Evolutionary conservation across 768 basidiomycete species (phyloP), one percentile per base, ranked within the genome.

Genomic region (Lactifluus subvellereus): DNA sequence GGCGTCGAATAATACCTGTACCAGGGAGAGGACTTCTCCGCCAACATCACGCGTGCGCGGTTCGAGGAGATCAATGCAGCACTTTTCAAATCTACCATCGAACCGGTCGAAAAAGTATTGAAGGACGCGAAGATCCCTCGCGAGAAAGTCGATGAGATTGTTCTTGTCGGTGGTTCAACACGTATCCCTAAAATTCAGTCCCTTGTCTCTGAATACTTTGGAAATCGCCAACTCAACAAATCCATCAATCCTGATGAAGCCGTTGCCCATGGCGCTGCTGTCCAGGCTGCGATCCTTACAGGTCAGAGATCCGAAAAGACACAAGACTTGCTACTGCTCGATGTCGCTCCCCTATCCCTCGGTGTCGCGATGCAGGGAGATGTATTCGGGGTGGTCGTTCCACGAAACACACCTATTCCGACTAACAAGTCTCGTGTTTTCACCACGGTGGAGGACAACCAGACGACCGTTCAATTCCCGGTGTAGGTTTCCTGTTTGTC

Each of bases 361-460:
- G 96, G 96, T 88, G 97, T 99, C 69, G 97, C 97, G 76, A 99
- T 99, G 97, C 97, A 99, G 77, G 97, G 97, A 73, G 97, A 99
- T 75, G 92, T 99, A 74, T 99, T 99, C 77, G 97, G 97, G 81
- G 90, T 98, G 66, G 97, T 99, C 72, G 94, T 99, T 71, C 96
- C 96, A 73, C 91, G 97, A 71, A 99, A 99, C 84, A 98, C 97
- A 68, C 94, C 96, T 71, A 98, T 99, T 77, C 97, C 97, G 61
- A 94, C 96, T 75, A 98, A 95, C 87, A 99, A 98, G 81, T 95
- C 94, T 43, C 84, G 97, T 73, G 91, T 91, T 55, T 99, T 99
- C 84, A 99, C 97, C 70, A 99, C 97, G 59, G 97, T 99, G 67
- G 97, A 99, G 85, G 97, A 99, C 83, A 99, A 98, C 84, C 97